Evolutionary conservation across 768 basidiomycete species (phyloP).

Genomic region (Dictyophora rubrovolvata): DNA sequence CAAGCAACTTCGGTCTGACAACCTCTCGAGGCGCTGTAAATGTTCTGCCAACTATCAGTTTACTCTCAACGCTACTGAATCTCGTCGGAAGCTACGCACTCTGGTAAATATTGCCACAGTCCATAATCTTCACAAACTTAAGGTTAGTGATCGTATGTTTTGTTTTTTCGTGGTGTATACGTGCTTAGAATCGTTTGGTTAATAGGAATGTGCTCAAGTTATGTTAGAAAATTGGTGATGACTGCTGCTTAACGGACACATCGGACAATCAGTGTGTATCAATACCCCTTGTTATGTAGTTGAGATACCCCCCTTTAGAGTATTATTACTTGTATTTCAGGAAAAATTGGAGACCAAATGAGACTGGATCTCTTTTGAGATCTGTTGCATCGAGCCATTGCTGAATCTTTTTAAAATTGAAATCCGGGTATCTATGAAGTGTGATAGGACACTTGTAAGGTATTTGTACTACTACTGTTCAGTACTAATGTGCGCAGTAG

Average conservation of each 20-base stretch:
- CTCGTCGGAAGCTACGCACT: conserved; percentile 62
- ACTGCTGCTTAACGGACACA: background rate
- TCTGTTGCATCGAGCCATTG: no score
- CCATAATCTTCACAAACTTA: conserved; percentile 57
- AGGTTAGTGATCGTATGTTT: conserved; percentile 31
- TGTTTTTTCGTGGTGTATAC: background rate
- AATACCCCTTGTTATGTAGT: background rate
- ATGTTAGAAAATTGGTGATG: conserved; percentile 28
- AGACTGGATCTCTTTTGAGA: no score
- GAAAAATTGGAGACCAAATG: no score
- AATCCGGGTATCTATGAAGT: no score
- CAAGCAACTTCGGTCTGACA: conserved; percentile 83
- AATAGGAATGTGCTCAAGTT: conserved; percentile 31
- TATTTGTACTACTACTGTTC: no score
- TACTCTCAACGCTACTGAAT: conserved; percentile 62
- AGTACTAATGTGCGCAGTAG: no score
- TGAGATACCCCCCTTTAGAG: background rate
- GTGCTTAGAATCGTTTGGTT: conserved; percentile 1
- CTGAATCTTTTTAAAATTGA: no score
- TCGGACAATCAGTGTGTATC: background rate
- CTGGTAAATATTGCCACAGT: conserved; percentile 75
- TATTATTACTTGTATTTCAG: no score
- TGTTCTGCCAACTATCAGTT: conserved; percentile 82
- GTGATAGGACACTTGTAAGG: no score
- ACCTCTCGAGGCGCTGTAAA: conserved; percentile 71